Evolutionary conservation across 1,139 yeast genomes (phyloP).

Genomic region (Hansenula sp.): DNA sequence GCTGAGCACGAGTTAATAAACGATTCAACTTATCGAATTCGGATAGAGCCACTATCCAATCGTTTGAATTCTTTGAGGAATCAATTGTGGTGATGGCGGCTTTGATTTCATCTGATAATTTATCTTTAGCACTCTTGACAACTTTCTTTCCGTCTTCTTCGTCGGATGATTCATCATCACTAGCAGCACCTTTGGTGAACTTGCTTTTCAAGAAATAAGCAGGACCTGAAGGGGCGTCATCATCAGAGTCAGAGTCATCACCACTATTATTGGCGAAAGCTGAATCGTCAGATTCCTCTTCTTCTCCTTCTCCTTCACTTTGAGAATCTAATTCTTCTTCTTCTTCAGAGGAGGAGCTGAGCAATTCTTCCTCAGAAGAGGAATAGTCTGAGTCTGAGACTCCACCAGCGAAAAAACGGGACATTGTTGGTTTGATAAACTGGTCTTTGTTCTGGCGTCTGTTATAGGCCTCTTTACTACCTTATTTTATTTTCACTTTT

Average conservation of each 20-base stretch:
- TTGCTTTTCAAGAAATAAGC: slow-evolving; percentile 36
- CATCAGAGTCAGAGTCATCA: slow-evolving; percentile 41
- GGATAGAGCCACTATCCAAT: slow-evolving; percentile 73
- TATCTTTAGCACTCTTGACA: slow-evolving; percentile 92
- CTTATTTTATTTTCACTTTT: slow-evolving; percentile 11
- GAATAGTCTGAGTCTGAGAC: slow-evolving; percentile 42
- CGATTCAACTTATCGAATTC: slow-evolving; percentile 81
- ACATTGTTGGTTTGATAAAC: slow-evolving; percentile 34
- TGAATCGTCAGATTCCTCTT: slow-evolving; percentile 25
- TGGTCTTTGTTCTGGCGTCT: slow-evolving; percentile 1
- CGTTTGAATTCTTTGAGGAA: slow-evolving; percentile 64
- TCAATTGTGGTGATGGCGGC: slow-evolving; percentile 65
- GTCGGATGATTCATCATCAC: slow-evolving; percentile 45
- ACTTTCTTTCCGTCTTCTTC: slow-evolving; percentile 72
- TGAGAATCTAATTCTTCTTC: slow-evolving; percentile 55
- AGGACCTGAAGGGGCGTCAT: slow-evolving; percentile 39
- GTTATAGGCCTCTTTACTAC: slow-evolving; percentile 4
- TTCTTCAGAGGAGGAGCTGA: slow-evolving; percentile 69
- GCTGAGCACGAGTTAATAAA: slow-evolving; percentile 62
- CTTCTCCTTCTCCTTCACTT: slow-evolving; percentile 42
- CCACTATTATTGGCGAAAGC: slow-evolving; percentile 30
- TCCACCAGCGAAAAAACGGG: slow-evolving; percentile 58
- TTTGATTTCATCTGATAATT: slow-evolving; percentile 83
- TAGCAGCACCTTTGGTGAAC: slow-evolving; percentile 30
- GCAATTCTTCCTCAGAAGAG: slow-evolving; percentile 73